A percentile compares a stretch with the other conserved stretches of the same genome.
Evolutionary conservation across 768 basidiomycete species (phyloP).

Genomic region (Panellus pusillus): DNA sequence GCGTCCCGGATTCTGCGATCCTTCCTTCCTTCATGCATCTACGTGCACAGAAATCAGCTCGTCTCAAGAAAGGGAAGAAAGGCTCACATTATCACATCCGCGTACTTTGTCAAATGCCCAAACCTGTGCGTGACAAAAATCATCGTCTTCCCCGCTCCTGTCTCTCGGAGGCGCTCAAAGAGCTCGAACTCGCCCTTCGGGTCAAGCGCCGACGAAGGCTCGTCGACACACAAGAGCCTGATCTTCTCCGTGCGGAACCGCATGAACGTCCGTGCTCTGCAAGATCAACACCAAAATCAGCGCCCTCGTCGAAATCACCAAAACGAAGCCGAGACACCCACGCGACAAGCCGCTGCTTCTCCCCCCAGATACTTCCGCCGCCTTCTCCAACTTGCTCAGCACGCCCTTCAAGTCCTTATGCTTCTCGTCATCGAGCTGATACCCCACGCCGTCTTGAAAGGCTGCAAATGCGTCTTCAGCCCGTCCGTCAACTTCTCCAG

Average conservation of each 20-base stretch:
- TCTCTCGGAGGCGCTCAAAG: constrained; percentile 15
- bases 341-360: constrained; percentile 21
- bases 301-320: not conserved
- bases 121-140: constrained; percentile 22
- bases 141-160: constrained; percentile 19
- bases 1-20: constrained; percentile 13
- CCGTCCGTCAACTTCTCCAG: constrained; percentile 17
- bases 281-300: not conserved
- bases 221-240: constrained; percentile 21
- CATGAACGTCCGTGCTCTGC: constrained; percentile 23
- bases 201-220: constrained; percentile 21
- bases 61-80: not conserved
- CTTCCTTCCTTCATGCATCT: constrained; percentile 23
- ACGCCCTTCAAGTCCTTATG: constrained; percentile 12
- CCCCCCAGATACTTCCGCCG: constrained; percentile 14
- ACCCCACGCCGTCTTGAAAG: constrained; percentile 1
- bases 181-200: constrained; percentile 19
- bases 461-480: constrained; percentile 10
- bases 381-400: constrained; percentile 6
- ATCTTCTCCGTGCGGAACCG: constrained; percentile 14
- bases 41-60: not conserved
- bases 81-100: constrained; percentile 17
- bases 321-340: not conserved
- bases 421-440: constrained; percentile 15
- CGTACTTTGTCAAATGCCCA: constrained; percentile 21